These are phyloP conservation scores for Macrolepiota fuliginosa DNA, from an alignment of 768 basidiomycete genomes.

Conservation along the genomic window DNA sequence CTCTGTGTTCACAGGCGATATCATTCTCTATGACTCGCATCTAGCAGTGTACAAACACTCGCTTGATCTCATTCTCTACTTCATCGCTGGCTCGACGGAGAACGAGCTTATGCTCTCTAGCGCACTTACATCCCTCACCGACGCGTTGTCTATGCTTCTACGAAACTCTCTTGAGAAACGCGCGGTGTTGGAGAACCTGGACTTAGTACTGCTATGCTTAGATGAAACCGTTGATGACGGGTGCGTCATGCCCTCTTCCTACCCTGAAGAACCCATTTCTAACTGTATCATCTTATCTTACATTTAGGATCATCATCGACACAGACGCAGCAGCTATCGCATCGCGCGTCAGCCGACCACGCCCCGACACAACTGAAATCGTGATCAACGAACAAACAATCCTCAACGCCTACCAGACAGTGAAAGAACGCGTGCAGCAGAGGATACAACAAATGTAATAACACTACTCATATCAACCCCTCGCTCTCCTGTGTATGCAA, in stretches of 20 bases:
- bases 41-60: constrained; percentile 94
- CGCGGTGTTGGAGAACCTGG: constrained; percentile 90
- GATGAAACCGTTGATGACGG: constrained; percentile 99
- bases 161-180: constrained; percentile 95
- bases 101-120: constrained; percentile 95
- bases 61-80: constrained; percentile 93
- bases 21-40: constrained; percentile 87
- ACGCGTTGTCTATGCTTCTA: constrained; percentile 82
- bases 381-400: constrained; percentile 98
- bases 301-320: constrained; percentile 86
- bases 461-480: neutral
- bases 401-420: constrained; percentile 88
- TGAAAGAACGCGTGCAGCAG: constrained; percentile 82
- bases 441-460: constrained; percentile 72
- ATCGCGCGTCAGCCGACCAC: constrained; percentile 87
- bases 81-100: constrained; percentile 82
- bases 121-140: constrained; percentile 81
- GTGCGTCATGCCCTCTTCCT: constrained; percentile 44
- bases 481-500: constrained; percentile 1
- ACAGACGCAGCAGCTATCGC: constrained; percentile 96
- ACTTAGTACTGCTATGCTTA: constrained; percentile 86
- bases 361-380: constrained; percentile 92
- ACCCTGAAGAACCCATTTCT: neutral
- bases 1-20: constrained; percentile 62
- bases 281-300: neutral